phyloP scores from a whole-genome alignment of 2,329 filamentous ascomycete genomes.

The Pleoardoris graminearum region DNA sequence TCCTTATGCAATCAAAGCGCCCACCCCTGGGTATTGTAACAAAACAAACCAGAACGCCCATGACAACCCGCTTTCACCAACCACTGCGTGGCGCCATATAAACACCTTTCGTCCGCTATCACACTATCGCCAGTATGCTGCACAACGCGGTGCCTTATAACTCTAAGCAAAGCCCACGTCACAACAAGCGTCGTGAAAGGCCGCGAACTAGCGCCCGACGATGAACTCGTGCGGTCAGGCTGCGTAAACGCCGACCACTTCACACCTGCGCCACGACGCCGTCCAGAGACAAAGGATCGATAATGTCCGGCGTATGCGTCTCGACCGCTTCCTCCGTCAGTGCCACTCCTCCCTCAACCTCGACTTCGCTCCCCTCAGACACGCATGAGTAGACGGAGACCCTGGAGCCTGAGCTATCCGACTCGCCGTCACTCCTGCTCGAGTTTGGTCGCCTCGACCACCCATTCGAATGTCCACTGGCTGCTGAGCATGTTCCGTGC shows the following conservation, averaged over 20 bases:
- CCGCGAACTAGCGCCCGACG: too few species aligned
- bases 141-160: too few species aligned
- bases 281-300: constrained; percentile 16
- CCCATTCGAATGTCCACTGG: constrained; percentile 19
- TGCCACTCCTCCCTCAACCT: constrained; percentile 58
- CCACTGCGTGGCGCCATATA: background rate
- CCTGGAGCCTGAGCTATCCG: constrained; percentile 20
- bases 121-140: background rate
- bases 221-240: too few species aligned
- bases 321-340: constrained; percentile 61
- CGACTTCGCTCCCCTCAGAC: constrained; percentile 46
- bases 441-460: background rate
- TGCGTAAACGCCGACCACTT: background rate
- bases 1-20: background rate
- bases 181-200: too few species aligned
- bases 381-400: constrained; percentile 27
- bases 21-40: background rate
- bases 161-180: too few species aligned
- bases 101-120: background rate
- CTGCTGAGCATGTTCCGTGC: background rate
- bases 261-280: constrained; percentile 36
- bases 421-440: background rate
- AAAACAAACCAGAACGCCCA: background rate
- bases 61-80: background rate
- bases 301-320: constrained; percentile 47